Evolutionary conservation across 805 yeast species (phyloP), one percentile per base, ranked within the genome.

Genomic region (Nakazawaea peltata): DNA sequence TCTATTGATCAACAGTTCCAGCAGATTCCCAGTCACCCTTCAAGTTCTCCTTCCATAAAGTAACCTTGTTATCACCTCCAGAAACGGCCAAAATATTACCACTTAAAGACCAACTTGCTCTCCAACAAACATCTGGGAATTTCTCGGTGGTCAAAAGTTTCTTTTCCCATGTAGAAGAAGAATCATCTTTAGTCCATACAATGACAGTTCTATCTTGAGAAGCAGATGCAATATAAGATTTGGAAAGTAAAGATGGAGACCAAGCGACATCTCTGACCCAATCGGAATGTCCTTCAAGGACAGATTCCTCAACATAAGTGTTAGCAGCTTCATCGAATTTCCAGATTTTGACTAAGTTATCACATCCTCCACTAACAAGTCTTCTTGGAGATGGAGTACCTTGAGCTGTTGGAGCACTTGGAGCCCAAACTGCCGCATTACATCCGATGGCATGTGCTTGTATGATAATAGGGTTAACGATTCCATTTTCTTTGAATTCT

Each of bases 241-340:
- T 81, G 31, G 85, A 72, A 43, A 92, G 70, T 32, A 85, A 77
- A 2, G 95, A 78, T 32, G 97, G 96, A 15, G 96, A 86, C 98
- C 98, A 92, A 4, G 94, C 86, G 41, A 90, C 97, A 56, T 92
- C 99, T 59, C 98, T 79, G 23, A 92, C 97, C 99, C 99, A 92
- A 59, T 92, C 98, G 13, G 84, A 69, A 59, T 92, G 98, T 27
- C 97, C 98, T 44, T 77, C 79, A 36, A 92, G 70, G 19, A 75
- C 71, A 28, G 78, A 79, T 57, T 90, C 96, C 49, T 79, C 70
- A 18, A 69, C 69, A 54, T 83, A 86, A 19, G 71, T 71, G 45
- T 69, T 71, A 31, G 50, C 48, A 5, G 69, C 59, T 9, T 73
- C 60, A 42, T 80, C 81, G 48, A 62, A 77, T 49, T 68, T 72